Evolutionary conservation across 2,329 filamentous ascomycete genomes (phyloP), one percentile per base, ranked within the genome.

Genomic region (Gnomoniopsis sp.): DNA sequence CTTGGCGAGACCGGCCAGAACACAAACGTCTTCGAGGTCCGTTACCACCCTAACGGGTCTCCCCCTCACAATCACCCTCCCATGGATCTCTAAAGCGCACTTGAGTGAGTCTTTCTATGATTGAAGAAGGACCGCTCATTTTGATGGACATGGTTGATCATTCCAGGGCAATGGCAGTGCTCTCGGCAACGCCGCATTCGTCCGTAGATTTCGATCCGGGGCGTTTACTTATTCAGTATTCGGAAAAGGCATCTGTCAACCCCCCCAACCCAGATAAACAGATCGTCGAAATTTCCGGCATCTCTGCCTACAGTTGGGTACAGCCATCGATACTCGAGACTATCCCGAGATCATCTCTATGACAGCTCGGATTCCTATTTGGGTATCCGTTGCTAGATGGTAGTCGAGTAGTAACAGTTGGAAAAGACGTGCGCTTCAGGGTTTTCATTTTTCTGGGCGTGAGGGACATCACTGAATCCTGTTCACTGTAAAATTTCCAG

Each of bases 1-100:
- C 55, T 62, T 15, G 61, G 61, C 3, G 61, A 62, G 61, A 61
- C 61, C 3, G 61, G 61, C n/a, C 61, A 62, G 58, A 54, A 54
- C 1, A 61, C 58, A 8, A 61, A 61, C 52, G 34, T 62, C 52
- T 62, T 62, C 33, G 61, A 62, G 58, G 61, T 62, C 30, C 47
- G 61, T 8, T 62, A 62, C 17, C 61, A 62, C 30, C 61, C 61
- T 2, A 58, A 58, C 11, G 61, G 61, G 15, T 61, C 58, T 38
- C 61, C 55, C 8, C 61, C 61, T 33, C 61, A 62, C 48, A 62
- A 62, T 22, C 61, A 62, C 48, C 53, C 58, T 21, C 58, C 61
- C 19, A 58, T 61, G 58, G 58, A 62, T 3, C 43, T 61, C 19
- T 62, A 53, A 33, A 6, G 2, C 11, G 21, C 2, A 17, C 11